Conservation (phyloP, 2,329 filamentous ascomycete species). For the Aureobasidium sp. region DNA sequence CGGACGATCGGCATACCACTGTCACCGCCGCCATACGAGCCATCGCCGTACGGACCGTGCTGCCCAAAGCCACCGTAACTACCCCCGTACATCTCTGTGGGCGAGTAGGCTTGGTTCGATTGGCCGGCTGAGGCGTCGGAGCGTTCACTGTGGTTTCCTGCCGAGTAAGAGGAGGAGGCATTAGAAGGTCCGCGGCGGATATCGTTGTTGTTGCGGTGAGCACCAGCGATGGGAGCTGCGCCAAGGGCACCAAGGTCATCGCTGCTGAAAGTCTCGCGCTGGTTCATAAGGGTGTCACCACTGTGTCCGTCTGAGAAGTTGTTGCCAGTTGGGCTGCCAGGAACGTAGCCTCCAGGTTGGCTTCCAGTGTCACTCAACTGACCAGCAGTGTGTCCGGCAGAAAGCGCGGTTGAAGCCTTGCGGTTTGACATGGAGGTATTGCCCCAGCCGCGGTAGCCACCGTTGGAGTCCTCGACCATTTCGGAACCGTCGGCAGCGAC, state of each 20-base stretch:
- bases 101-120: conserved; percentile 28
- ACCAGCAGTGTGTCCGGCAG: conserved; percentile 50
- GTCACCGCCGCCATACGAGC: conserved; percentile 46
- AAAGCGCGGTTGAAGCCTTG: conserved; percentile 84
- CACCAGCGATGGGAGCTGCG: conserved; percentile 51
- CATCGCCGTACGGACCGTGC: conserved; percentile 46
- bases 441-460: conserved; percentile 92
- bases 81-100: conserved; percentile 24
- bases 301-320: conserved; percentile 56
- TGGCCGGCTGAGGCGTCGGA: conserved; percentile 30
- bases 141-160: conserved; percentile 60
- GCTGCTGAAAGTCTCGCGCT: conserved; percentile 51
- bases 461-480: conserved; percentile 66
- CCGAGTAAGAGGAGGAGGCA: conserved; percentile 91
- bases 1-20: conserved; percentile 70
- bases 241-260: conserved; percentile 80
- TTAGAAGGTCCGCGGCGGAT: conserved; percentile 88
- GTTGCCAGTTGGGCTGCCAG: conserved; percentile 43
- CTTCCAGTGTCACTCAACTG: conserved; percentile 60
- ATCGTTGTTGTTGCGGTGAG: conserved; percentile 58
- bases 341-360: conserved; percentile 36
- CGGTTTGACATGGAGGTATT: conserved; percentile 60
- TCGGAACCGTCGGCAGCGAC: conserved; percentile 53
- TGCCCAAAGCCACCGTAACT: conserved; percentile 45
- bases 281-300: conserved; percentile 53